phyloP scores from a whole-genome alignment of 306 rosid genomes.

The Quercus agrifolia region DNA sequence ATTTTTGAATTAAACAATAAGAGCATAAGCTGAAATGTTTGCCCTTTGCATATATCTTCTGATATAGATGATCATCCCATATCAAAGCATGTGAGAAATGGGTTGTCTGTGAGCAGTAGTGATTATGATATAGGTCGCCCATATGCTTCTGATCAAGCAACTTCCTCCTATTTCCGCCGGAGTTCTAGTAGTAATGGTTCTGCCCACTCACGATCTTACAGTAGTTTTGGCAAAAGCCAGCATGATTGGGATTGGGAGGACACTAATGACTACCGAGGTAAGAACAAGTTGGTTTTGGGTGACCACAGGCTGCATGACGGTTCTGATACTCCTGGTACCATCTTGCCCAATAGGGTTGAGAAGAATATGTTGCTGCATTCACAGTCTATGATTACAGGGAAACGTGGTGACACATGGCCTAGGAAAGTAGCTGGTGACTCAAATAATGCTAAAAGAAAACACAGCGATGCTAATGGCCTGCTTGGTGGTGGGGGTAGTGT shows the following conservation, averaged over 20 bases:
- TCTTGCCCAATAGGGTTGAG: slow-evolving; percentile 13
- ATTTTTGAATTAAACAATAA: not conserved
- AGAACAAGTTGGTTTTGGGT: slow-evolving; percentile 7
- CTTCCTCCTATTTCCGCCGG: not conserved
- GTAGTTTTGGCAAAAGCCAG: slow-evolving; percentile 14
- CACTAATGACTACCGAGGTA: not conserved
- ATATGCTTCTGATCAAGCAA: slow-evolving; percentile 17
- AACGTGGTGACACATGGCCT: slow-evolving; percentile 11
- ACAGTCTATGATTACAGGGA: slow-evolving; percentile 16
- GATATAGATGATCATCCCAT: not conserved
- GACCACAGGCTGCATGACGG: not conserved
- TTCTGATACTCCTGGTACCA: not conserved
- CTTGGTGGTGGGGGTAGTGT: not conserved
- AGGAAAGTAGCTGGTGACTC: not conserved
- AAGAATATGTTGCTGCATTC: slow-evolving; percentile 11
- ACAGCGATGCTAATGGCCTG: not conserved
- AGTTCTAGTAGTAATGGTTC: slow-evolving; percentile 4
- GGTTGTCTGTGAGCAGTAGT: not conserved
- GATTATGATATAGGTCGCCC: not conserved
- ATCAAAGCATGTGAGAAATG: not conserved
- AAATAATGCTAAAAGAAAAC: slow-evolving; percentile 7
- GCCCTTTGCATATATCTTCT: not conserved
- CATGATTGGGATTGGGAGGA: slow-evolving; percentile 13
- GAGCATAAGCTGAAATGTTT: not conserved
- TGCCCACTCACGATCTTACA: slow-evolving; percentile 10